These are phyloP conservation scores for Citrus mangshanensis DNA, from an alignment of 345 rosid species.

Conservation along the genomic window DNA sequence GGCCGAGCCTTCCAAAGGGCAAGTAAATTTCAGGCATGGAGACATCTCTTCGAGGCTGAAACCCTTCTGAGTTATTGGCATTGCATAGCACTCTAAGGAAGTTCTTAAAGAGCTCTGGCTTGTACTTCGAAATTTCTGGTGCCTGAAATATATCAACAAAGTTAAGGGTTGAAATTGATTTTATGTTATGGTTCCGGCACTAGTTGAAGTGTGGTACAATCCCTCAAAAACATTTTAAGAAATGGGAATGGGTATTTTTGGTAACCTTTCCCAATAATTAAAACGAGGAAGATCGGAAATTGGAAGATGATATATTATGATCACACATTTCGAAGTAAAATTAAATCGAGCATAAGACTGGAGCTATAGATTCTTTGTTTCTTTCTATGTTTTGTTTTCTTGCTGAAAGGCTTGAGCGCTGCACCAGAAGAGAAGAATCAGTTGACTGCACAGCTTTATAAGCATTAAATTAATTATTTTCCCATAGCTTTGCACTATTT, in stretches of 20 bases:
- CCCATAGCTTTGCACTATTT: background rate
- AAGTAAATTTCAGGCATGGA: conserved; percentile 43
- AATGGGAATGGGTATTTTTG: too few relatives aligned
- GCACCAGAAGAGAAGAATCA: background rate
- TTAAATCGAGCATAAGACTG: background rate
- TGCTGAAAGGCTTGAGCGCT: background rate
- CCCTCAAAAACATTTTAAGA: too few relatives aligned
- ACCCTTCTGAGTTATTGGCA: conserved; percentile 51
- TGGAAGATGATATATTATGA: background rate
- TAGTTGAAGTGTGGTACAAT: too few relatives aligned
- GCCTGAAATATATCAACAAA: conserved; percentile 25
- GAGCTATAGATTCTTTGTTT: too few relatives aligned
- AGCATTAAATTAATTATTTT: background rate
- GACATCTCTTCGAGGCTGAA: conserved; percentile 40
- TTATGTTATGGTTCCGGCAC: too few relatives aligned
- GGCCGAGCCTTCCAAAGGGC: conserved; percentile 9
- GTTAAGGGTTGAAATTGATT: too few relatives aligned
- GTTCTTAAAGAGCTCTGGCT: conserved; percentile 28
- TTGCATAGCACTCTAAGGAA: conserved; percentile 10
- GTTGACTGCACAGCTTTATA: background rate
- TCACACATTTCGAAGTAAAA: background rate
- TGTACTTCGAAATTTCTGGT: conserved; percentile 28
- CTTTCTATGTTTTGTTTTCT: too few relatives aligned
- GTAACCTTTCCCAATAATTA: too few relatives aligned
- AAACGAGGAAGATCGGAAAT: background rate